These are phyloP conservation scores for Biscogniauxia sp. DNA, from an alignment of 2,329 filamentous ascomycete species.

Conservation along the genomic window DNA sequence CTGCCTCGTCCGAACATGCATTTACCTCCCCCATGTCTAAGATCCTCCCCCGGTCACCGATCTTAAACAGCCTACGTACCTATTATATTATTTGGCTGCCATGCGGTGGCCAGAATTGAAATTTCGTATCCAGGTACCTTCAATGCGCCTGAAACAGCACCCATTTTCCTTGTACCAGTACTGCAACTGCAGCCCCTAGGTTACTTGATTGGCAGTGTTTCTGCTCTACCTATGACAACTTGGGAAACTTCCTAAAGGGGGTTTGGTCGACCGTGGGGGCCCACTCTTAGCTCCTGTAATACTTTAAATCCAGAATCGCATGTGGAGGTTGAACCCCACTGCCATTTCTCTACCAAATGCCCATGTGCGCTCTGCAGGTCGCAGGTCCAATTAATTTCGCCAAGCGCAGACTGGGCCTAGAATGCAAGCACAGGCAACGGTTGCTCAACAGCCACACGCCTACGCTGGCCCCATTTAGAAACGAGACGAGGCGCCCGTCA, in stretches of 20 bases:
- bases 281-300: slow-evolving; percentile 1
- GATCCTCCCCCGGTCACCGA: not conserved
- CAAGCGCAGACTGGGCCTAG: not conserved
- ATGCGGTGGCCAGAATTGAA: not conserved
- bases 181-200: not conserved
- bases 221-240: not conserved
- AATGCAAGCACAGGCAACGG: not conserved
- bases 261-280: not conserved
- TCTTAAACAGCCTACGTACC: not conserved
- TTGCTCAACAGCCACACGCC: not conserved
- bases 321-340: not conserved
- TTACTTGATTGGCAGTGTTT: not conserved
- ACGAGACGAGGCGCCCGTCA: not conserved
- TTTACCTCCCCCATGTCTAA: not conserved
- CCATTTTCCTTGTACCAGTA: not conserved
- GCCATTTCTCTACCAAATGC: not conserved
- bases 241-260: slow-evolving; percentile 4
- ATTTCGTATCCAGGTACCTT: not conserved
- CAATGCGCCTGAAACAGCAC: not conserved
- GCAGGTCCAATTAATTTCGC: not conserved
- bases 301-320: not conserved
- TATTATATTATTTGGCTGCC: not conserved
- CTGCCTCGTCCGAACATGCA: slow-evolving; percentile 3
- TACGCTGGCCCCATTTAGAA: not conserved
- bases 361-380: not conserved